Evolutionary conservation across 805 yeast species (phyloP).

Genomic region (Ogataea angusta): DNA sequence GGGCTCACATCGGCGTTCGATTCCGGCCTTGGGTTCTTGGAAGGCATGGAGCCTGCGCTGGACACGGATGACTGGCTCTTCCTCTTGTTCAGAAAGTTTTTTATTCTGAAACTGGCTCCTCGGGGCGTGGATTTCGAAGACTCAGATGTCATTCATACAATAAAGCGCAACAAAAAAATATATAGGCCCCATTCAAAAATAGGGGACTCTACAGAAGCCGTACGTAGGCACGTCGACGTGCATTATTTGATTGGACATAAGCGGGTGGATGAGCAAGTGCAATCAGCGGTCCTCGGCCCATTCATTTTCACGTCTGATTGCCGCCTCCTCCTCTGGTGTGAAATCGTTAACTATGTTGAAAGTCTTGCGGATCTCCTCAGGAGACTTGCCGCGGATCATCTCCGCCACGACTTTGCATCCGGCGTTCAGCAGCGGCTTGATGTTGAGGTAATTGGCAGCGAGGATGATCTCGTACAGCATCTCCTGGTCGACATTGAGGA

Average conservation of each 20-base stretch:
- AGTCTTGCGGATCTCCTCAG: slow-evolving; percentile 76
- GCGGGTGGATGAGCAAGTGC: not conserved
- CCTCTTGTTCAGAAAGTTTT: slow-evolving; percentile 12
- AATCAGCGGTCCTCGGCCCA: slow-evolving; percentile 84
- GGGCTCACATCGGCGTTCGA: slow-evolving; percentile 4
- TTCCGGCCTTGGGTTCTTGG: slow-evolving; percentile 3
- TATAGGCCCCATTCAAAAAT: not conserved
- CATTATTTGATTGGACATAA: not conserved
- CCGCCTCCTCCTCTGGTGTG: slow-evolving; percentile 85
- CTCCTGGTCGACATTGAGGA: slow-evolving; percentile 89
- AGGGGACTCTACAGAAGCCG: not conserved
- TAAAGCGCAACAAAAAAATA: not conserved
- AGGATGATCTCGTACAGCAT: slow-evolving; percentile 77
- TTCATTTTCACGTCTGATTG: slow-evolving; percentile 81
- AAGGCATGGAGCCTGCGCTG: slow-evolving; percentile 5
- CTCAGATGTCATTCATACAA: slow-evolving; percentile 10
- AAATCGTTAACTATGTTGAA: slow-evolving; percentile 80
- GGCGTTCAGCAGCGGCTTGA: slow-evolving; percentile 69
- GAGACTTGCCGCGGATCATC: slow-evolving; percentile 76
- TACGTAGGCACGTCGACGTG: not conserved
- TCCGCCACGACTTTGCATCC: slow-evolving; percentile 83
- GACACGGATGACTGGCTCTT: slow-evolving; percentile 11
- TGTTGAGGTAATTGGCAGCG: slow-evolving; percentile 78
- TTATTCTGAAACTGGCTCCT: slow-evolving; percentile 12
- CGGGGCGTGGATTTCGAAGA: slow-evolving; percentile 8